Conservation (phyloP, 2,329 filamentous ascomycete species). For the Didymella sp. region DNA sequence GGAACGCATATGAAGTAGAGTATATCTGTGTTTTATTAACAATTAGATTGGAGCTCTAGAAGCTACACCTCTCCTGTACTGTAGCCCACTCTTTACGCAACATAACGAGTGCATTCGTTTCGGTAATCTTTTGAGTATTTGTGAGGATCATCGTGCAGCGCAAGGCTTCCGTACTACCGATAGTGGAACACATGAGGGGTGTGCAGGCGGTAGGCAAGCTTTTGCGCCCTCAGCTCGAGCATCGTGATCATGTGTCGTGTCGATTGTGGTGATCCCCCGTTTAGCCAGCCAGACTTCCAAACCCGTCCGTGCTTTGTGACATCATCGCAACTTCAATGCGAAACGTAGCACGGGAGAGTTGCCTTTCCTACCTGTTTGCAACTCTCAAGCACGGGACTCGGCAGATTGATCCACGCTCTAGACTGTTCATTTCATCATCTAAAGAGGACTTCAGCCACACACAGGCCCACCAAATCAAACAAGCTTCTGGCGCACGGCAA, state of each 20-base stretch:
- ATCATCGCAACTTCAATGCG: neutral
- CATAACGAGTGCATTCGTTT: neutral
- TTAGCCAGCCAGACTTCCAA: neutral
- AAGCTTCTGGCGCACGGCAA: constrained; percentile 25
- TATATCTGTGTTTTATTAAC: no score
- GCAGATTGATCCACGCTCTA: constrained; percentile 13
- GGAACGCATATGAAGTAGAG: no score
- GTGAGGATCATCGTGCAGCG: neutral
- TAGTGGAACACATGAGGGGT: neutral
- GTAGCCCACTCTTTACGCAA: no score
- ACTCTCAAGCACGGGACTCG: constrained; percentile 10
- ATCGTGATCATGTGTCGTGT: neutral
- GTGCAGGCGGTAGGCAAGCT: neutral
- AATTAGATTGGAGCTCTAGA: no score
- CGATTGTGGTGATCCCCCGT: neutral
- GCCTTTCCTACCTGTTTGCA: neutral
- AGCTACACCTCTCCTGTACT: no score
- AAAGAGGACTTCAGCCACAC: constrained; percentile 30
- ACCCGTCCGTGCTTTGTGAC: neutral
- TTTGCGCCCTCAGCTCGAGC: neutral
- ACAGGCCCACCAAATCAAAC: constrained; percentile 17
- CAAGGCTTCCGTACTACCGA: neutral
- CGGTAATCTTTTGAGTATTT: neutral
- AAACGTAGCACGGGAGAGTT: neutral
- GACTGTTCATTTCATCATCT: constrained; percentile 20